Evolutionary conservation across 192 early-diverging fungal genomes (phyloP), one percentile per base, ranked within the genome.

Genomic region (Blastocladiella britannica): DNA sequence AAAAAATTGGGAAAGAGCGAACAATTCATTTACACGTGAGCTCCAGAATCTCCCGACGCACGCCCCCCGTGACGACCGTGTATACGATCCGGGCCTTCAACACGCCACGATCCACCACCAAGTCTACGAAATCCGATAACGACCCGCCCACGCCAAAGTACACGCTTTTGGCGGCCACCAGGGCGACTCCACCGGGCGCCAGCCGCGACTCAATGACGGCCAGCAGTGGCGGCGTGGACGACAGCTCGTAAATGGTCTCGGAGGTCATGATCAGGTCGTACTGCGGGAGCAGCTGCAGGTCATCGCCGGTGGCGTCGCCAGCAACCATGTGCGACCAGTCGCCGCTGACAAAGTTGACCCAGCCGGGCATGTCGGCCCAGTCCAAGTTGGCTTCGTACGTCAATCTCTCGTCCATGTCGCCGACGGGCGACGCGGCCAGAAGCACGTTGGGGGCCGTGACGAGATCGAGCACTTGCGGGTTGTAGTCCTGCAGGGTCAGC

Each of bases 121-220:
- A 53, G 7, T 53, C 22, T n/a, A 68, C 43, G 57, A 76, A 76
- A 31, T 60, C 53, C 22, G 47, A 53, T 3, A 78, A 47, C 8
- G 67, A 62, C 20, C 76, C 76, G 18, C 62, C 59, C 30, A 71
- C 73, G n/a, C 76, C 76, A 68, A 78, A 78, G 56, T 78, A 78
- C 12, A 55, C 66, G 0, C 60, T 66, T 58, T 78, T 78, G 54
- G 76, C 76, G 26, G 73, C 73, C 18, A 78, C 55, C 29, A 63
- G 63, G 18, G 27, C 27, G 25, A 12, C 12, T 2, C 56, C 56
- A 9, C 43, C 52, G 15, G 26, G 26, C 51, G 26, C 25, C 3
- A 57, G 51, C 26, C n/a, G 12, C 18, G 56, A 9, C 18, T 57
- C 27, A 26, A 57, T 25, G 12, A 43, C 12, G 4, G 12, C 7